Base-by-base conservation (phyloP, 106 monocot genomes). In the Allium sativum region DNA sequence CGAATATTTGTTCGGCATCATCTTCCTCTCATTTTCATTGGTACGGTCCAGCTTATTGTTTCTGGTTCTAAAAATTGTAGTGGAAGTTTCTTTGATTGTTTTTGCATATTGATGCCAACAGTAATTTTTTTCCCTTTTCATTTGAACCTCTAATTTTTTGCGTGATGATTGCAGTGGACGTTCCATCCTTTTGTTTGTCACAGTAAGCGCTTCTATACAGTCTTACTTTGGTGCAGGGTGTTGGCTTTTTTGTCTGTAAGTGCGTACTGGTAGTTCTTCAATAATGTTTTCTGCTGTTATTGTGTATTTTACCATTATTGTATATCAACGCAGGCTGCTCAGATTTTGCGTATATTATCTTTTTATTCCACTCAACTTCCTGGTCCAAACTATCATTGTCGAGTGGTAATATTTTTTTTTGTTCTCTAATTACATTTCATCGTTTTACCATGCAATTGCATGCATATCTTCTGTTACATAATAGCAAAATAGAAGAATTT, bases 291-390 rank as follows among this genome's bases (percentile, higher is more conserved):
- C 21, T 61, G 13, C 22, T 40, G 46, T 15, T 18, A 58, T 44
- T 42, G 14, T 42, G 44, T 41, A 44, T n/a, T 51, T 21, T 53
- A 19, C 18, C 41, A 44, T 3, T 14, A 3, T 14, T 4, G 8
- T 62, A 13, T 51, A 45, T 73, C n/a, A n/a, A n/a, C n/a, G 14
- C 80, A 99, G 98, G 78, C 78, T 52, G 88, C 76, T 56, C 98
- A 99, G 56, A 6, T 70, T 58, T 65, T 99, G 16, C 58, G 98
- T 60, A 88, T 99, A 16, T 50, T 99, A 64, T 92, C 98, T 41
- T 99, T 99, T 77, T 99, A 92, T 71, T 85, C 98, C 53, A 99
- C 98, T n/a, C 85, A 83, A 54, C 91, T 99, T 62, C 98, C 98
- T 44, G 98, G 98, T 57, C 88, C 98, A 16, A 99, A 88, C 45